A percentile compares a stretch with the other conserved stretches of the same genome.
Conservation (phyloP, 1,284 basidiomycete genomes). For the Phylloboletellus chloephorus region DNA sequence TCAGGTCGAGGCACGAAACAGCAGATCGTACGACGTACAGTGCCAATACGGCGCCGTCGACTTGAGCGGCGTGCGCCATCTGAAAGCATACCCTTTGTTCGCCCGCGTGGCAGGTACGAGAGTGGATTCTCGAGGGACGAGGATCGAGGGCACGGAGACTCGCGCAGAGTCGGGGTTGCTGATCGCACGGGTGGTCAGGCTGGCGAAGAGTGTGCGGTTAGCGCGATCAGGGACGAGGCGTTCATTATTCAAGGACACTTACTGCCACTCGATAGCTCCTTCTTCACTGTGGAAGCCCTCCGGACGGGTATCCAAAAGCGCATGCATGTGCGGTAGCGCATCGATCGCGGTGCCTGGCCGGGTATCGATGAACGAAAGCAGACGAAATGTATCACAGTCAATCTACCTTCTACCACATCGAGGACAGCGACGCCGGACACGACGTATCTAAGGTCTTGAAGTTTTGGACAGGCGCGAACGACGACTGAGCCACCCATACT, state of each 20-base stretch:
- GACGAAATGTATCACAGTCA: not conserved
- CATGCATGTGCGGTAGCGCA: constrained; percentile 86
- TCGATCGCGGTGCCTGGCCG: constrained; percentile 84
- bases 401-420: constrained; percentile 90
- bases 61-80: constrained; percentile 83
- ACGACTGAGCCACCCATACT: constrained; percentile 91
- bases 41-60: constrained; percentile 88
- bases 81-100: constrained; percentile 33
- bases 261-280: constrained; percentile 95
- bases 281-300: constrained; percentile 78
- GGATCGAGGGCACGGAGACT: constrained; percentile 76
- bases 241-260: constrained; percentile 33
- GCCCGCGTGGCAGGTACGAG: constrained; percentile 29
- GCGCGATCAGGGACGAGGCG: not conserved
- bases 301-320: constrained; percentile 81
- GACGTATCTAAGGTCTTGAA: constrained; percentile 65
- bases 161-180: constrained; percentile 77
- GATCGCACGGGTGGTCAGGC: constrained; percentile 51
- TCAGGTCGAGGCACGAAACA: not conserved
- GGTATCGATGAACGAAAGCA: not conserved
- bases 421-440: constrained; percentile 84
- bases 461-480: constrained; percentile 60
- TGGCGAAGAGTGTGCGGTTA: constrained; percentile 1
- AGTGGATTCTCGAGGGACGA: constrained; percentile 47
- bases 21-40: constrained; percentile 43